A percentile compares a stretch with the other conserved stretches of the same genome.
These are phyloP conservation scores for Penicillium polonicum DNA, from an alignment of 2,329 filamentous ascomycete species.

Conservation along the genomic window DNA sequence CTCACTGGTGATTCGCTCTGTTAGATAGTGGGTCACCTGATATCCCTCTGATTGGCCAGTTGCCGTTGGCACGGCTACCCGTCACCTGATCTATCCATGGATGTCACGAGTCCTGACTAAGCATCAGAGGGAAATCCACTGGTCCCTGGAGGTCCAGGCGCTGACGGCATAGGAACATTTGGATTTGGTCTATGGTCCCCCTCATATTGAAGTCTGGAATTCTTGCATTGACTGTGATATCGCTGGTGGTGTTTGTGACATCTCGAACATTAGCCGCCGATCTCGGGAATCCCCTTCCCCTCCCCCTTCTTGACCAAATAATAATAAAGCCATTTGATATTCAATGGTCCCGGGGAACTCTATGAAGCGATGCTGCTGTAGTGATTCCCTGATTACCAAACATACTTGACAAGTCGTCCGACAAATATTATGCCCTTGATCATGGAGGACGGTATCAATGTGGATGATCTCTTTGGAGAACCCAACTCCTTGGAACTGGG, in stretches of 20 bases:
- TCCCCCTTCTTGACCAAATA: not conserved
- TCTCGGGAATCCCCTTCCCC: not conserved
- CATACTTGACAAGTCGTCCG: constrained; percentile 1
- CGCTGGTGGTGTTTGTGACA: not conserved
- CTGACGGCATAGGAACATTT: constrained; percentile 7
- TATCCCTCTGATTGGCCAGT: constrained; percentile 12
- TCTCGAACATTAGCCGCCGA: not conserved
- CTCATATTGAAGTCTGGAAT: not conserved
- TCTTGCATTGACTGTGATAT: not conserved
- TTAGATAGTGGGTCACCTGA: constrained; percentile 1
- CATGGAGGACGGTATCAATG: constrained; percentile 59
- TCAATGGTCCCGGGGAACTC: constrained; percentile 3
- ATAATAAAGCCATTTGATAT: constrained; percentile 7
- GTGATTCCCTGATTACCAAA: constrained; percentile 4
- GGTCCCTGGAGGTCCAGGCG: constrained; percentile 9
- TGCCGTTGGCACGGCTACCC: constrained; percentile 24
- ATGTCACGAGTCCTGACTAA: constrained; percentile 15
- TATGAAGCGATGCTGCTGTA: constrained; percentile 21
- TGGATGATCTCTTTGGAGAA: constrained; percentile 76
- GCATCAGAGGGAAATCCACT: constrained; percentile 7
- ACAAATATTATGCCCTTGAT: constrained; percentile 50
- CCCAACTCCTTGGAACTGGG: constrained; percentile 56
- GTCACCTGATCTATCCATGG: constrained; percentile 12
- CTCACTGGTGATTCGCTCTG: constrained; percentile 17
- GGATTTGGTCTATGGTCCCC: not conserved